Evolutionary conservation across 2,329 filamentous ascomycete species (phyloP), one percentile per base, ranked within the genome.

Genomic region (Shiraia bambusicola): DNA sequence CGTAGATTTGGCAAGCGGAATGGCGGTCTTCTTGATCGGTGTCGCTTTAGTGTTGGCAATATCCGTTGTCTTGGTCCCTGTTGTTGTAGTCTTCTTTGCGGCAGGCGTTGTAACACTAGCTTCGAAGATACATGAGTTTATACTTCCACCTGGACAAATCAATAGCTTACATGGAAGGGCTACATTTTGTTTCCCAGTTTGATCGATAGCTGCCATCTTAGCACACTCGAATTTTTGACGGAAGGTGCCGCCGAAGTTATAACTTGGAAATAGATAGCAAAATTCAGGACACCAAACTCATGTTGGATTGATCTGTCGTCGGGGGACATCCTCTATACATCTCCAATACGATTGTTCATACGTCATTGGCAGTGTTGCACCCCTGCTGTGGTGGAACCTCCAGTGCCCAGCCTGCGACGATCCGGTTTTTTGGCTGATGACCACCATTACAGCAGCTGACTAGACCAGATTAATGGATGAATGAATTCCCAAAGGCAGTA

Each of bases 121-220:
- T 69, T 28, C 2, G 34, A 6, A 19, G 22, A 17, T 7, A 11
- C 17, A 25, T 54, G 26, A 52, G 44, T 17, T 35, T 44, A 30
- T 19, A 5, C 6, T 13, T 7, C 27, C n/a, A n/a, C 17, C 17
- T 35, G 17, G 4, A 6, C 10, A 6, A 28, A n/a, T 16, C n/a
- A 15, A 11, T 3, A 28, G 14, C 66, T 42, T 55, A 72, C 71
- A 61, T 59, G 72, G 63, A 26, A 72, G 61, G 14, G 63, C 65
- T 45, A 60, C 63, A 41, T 69, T 70, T 50, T 72, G 70, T 52
- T 71, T 61, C 58, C 72, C 72, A 34, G 72, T 52, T 9, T 70
- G 58, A 24, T 69, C 62, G 16, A 71, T 42, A n/a, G 56, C 54
- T 13, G 61, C 59, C 64, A 67, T 67, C 7, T 37, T 59, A 42